Evolutionary conservation across 1,284 basidiomycete species (phyloP), one percentile per base, ranked within the genome.

Genomic region (Cerioporus squamosus): DNA sequence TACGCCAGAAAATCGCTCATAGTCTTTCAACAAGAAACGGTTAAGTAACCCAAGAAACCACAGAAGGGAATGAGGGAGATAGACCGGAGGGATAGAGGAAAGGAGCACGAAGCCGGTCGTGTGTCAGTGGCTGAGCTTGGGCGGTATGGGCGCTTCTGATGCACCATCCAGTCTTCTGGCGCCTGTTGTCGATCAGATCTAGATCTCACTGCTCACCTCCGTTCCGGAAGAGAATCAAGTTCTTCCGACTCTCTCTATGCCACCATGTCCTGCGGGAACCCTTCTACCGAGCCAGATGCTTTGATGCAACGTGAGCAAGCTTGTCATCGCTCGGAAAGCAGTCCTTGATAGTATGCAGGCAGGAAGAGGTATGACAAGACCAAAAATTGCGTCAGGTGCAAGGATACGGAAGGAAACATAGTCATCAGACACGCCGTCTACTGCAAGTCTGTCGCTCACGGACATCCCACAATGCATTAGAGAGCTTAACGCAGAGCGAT

Each of bases 341-440:
- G 5, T 29, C 43, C 1, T n/a, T 39, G 44, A 51, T 40, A 47
- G 20, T 55, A 38, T 52, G 12, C 56, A 91, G 88, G 81, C 48
- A 83, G 84, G 33, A 73, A 75, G 54, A 90, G 81, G 68, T 87
- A 85, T 66, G 88, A 88, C 69, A 86, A 82, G 70, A 79, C 83
- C 3, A 86, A 78, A 60, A 70, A 71, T 18, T 93, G 91, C 65
- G 79, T 91, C 18, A 88, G 86, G 65, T 93, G 91, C 73, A 92
- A 90, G 70, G 75, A 73, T 24, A 80, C 79, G 22, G 63, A 60
- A 17, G 91, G 89, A 33, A 89, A 85, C 53, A 75, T 93, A 39
- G 85, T 91, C 43, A 84, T 93, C 57, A 81, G 90, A 44, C 89
- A 93, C 70, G 85, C 88, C 23, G 87, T 91, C 17, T 93, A 93